Evolutionary conservation across 768 basidiomycete species (phyloP), one percentile per base, ranked within the genome.

Genomic region (Lentinula sp.): DNA sequence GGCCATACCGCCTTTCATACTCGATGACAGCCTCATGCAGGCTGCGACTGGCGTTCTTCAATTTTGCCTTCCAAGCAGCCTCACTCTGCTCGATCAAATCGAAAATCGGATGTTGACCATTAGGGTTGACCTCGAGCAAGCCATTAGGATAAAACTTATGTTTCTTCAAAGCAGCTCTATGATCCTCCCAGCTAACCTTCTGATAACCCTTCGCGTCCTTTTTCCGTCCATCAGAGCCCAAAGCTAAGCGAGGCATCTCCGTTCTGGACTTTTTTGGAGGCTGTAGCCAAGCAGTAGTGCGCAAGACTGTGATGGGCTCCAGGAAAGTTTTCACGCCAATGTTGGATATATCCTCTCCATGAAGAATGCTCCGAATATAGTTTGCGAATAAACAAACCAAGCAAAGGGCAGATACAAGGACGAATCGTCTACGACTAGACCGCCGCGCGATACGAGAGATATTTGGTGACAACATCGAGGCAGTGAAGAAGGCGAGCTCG

Each of bases 71-170:
- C 78, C 88, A 95, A 23, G 81, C 79, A 32, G 69, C 69, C 69
- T 90, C 88, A 0, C 92, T 93, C 0, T 86, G 81, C 3, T 80
- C 76, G 70, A 95, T 87, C 60, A 95, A 80, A 48, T 81, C 81
- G 35, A 87, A 80, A 63, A 95, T 94, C 4, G 94, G 94, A 71
- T 96, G 91, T 3, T 71, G 69, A 3, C 76, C 77, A 16, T 73
- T 69, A 18, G 68, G 61, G 45, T 76, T 76, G 56, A 78, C 75
- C 58, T 77, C 74, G n/a, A 80, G 60, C 28, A 80, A 63, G 5
- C 78, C 78, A 65, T 78, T 73, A 5, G 71, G 46, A 32, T 73
- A 74, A 66, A 71, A 77, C 43, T 45, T n/a, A 20, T 59, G 57
- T 13, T 50, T 35, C 46, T 48, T 48, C 20, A 48, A 20, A 48